Evolutionary conservation across 352 stramenopile species (phyloP), one percentile per base, ranked within the genome.

Genomic region (Pythium guiyangense): DNA sequence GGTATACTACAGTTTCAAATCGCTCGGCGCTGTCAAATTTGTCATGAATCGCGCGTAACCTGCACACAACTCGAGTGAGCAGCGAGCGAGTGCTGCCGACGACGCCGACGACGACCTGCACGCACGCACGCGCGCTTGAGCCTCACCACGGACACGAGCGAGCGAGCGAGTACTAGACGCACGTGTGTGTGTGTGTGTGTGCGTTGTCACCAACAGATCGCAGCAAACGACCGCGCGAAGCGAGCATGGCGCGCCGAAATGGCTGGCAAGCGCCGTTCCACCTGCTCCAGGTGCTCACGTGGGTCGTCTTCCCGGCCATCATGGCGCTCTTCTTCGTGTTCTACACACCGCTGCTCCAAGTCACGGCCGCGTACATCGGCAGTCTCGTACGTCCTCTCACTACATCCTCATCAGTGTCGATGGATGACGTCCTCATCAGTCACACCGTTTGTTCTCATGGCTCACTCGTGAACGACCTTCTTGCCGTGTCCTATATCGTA

Each of bases 321-420:
- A 84, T 93, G 68, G 73, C 69, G 65, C 68, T 90, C 57, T 94
- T 92, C 70, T 92, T 90, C 66, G 77, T 69, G 35, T 91, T 93
- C 66, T 90, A 77, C 60, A 88, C 82, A 57, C 83, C 85, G 49
- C 59, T 92, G 49, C 63, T 94, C 25, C 50, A 84, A 49, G 43
- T 54, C 9, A 73, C 74, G 49, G 57, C 66, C 5, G 69, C 82
- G 42, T 75, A 88, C 57, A 29, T 77, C 6, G 69, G 69, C 31
- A 84, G 76, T 29, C 57, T 88, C 52, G 62, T 82, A 58, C 43
- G 68, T 57, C 8, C 31, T 44, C 14, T 6, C 31, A 12, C 12
- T 37, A 9, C 31, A 9, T 11, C 4, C 9, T 37, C 6, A 9
- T 6, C 29, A 34, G 12, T 37, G 31, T 37, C 6, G 31, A 44